Conservation (phyloP, 2,329 filamentous ascomycete genomes). For the Beauveria sp. region DNA sequence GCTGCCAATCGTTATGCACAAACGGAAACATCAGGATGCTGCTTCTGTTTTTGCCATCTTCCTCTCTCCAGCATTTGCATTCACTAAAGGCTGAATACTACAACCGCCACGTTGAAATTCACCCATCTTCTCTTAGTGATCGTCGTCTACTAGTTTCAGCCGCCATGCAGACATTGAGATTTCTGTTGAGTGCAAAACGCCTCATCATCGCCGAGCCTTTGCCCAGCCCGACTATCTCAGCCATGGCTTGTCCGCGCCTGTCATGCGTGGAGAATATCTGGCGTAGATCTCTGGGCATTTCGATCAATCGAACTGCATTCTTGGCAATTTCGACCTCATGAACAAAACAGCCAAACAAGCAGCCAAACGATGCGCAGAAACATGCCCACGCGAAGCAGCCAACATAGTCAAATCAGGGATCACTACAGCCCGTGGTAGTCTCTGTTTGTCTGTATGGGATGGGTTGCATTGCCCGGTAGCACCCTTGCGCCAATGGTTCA, state of each 20-base stretch:
- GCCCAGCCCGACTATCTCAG: conserved; percentile 2
- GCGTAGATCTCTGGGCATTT: conserved; percentile 7
- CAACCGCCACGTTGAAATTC: neutral
- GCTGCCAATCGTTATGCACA: neutral
- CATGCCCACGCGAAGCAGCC: neutral
- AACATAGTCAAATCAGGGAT: neutral
- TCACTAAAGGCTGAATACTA: neutral
- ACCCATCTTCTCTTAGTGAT: neutral
- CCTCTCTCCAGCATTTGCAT: neutral
- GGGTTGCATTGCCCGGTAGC: neutral
- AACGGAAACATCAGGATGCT: neutral
- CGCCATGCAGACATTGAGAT: neutral
- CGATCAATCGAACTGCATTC: neutral
- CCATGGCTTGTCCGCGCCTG: neutral
- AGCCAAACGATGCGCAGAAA: neutral
- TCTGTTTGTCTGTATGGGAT: neutral
- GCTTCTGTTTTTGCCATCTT: neutral
- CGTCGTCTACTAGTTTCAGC: neutral
- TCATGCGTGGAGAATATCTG: conserved; percentile 3
- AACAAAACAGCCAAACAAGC: neutral
- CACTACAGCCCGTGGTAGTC: neutral
- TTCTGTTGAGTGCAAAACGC: neutral
- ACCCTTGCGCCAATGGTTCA: neutral
- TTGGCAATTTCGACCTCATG: neutral
- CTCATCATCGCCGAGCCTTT: conserved; percentile 4